Evolutionary conservation across 2,329 filamentous ascomycete genomes (phyloP).

Genomic region (Cladosporium sp.): DNA sequence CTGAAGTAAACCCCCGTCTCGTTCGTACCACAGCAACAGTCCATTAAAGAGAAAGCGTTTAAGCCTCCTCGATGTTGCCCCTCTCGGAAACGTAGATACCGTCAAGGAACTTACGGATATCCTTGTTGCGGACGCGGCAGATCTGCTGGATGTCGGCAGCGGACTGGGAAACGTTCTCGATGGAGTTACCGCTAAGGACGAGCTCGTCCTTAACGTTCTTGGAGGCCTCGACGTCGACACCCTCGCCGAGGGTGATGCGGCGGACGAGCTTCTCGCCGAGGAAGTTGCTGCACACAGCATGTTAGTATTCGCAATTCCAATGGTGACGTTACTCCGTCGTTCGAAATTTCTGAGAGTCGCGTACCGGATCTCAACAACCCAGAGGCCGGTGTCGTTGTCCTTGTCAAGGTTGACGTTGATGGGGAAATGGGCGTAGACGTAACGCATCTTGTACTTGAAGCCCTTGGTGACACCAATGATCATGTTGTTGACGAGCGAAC

Average conservation of each 20-base stretch:
- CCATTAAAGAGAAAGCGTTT: slow-evolving; percentile 10
- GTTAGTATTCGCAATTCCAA: slow-evolving; percentile 21
- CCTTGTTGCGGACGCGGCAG: slow-evolving; percentile 99
- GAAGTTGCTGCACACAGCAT: slow-evolving; percentile 71
- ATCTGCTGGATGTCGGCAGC: slow-evolving; percentile 99
- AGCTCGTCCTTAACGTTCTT: slow-evolving; percentile 98
- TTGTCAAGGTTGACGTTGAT: slow-evolving; percentile 99
- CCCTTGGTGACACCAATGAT: slow-evolving; percentile 98
- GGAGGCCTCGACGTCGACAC: slow-evolving; percentile 88
- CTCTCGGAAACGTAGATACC: slow-evolving; percentile 99
- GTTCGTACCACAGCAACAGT: slow-evolving; percentile 18
- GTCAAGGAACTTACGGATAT: slow-evolving; percentile 99
- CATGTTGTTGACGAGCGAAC: slow-evolving; percentile 97
- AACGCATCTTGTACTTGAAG: slow-evolving; percentile 99
- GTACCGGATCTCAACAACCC: slow-evolving; percentile 93
- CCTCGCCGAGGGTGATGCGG: slow-evolving; percentile 81
- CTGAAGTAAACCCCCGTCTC: slow-evolving; percentile 19
- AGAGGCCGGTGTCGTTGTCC: slow-evolving; percentile 84
- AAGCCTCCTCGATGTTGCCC: slow-evolving; percentile 70
- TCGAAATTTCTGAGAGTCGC: not conserved
- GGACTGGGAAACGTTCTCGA: slow-evolving; percentile 96
- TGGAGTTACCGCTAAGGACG: slow-evolving; percentile 85
- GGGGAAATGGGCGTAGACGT: slow-evolving; percentile 99
- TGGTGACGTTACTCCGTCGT: not conserved
- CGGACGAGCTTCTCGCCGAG: slow-evolving; percentile 99